These are phyloP conservation scores for Peronospora belbahrii DNA, from an alignment of 352 stramenopile species.

Conservation along the genomic window DNA sequence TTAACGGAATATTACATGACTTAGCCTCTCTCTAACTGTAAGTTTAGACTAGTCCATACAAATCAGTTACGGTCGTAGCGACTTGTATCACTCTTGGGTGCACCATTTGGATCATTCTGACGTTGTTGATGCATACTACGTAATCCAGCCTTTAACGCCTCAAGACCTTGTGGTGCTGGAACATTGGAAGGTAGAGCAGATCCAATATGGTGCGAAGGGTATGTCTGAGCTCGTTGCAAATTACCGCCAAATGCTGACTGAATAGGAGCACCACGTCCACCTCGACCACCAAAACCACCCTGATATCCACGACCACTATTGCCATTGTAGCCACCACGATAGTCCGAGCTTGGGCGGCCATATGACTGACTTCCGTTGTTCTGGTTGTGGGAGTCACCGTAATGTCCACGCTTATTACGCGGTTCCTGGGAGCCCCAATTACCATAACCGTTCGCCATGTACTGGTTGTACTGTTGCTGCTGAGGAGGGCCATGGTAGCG, in stretches of 20 bases:
- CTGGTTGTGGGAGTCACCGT: slow-evolving; percentile 28
- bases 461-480: slow-evolving; percentile 67
- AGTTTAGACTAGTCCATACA: slow-evolving; percentile 1
- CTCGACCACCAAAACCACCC: slow-evolving; percentile 23
- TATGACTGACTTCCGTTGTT: slow-evolving; percentile 22
- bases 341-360: slow-evolving; percentile 28
- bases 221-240: slow-evolving; percentile 43
- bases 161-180: slow-evolving; percentile 40
- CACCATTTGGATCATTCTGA: slow-evolving; percentile 21
- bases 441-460: slow-evolving; percentile 62
- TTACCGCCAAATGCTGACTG: slow-evolving; percentile 57
- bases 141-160: slow-evolving; percentile 72
- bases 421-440: slow-evolving; percentile 76
- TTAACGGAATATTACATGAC: no score
- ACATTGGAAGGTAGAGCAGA: slow-evolving; percentile 19
- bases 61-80: slow-evolving; percentile 51
- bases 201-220: slow-evolving; percentile 32
- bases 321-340: slow-evolving; percentile 15
- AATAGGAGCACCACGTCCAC: slow-evolving; percentile 39
- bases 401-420: slow-evolving; percentile 65
- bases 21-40: no score
- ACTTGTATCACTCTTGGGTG: slow-evolving; percentile 13
- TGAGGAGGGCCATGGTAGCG: slow-evolving; percentile 30
- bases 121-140: slow-evolving; percentile 83
- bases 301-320: slow-evolving; percentile 22